A percentile compares a stretch with the other conserved stretches of the same genome.
Evolutionary conservation across 257 asterid genomes (phyloP).

Genomic region (Cruciata laevipes): DNA sequence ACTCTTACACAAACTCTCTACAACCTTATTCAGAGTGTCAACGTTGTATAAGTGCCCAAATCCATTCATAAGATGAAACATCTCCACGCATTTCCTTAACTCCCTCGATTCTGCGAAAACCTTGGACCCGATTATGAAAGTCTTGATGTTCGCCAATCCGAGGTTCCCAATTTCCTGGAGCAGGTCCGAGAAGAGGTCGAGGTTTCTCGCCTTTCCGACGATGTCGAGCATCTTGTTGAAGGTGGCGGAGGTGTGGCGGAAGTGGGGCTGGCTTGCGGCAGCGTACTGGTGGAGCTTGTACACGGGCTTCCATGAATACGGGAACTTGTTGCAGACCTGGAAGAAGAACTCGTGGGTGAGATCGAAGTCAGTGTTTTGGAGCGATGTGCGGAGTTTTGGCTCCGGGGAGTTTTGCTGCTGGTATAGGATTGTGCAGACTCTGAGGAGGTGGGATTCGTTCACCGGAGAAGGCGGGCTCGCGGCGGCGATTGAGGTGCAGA

Average conservation of each 20-base stretch:
- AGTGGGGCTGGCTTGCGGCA: conserved; percentile 38
- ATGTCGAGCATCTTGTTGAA: conserved; percentile 67
- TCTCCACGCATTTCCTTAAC: conserved; percentile 70
- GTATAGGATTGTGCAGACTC: conserved; percentile 83
- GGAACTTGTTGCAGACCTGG: conserved; percentile 80
- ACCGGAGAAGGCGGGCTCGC: conserved; percentile 19
- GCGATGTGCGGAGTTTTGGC: conserved; percentile 48
- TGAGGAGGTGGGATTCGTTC: conserved; percentile 55
- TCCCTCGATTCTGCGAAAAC: conserved; percentile 71
- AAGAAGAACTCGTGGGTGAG: conserved; percentile 82
- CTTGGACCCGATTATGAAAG: conserved; percentile 51
- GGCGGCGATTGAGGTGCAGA: conserved; percentile 8
- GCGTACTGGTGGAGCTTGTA: conserved; percentile 63
- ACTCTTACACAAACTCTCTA: conserved; percentile 48
- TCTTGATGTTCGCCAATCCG: conserved; percentile 48
- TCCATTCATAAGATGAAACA: conserved; percentile 69
- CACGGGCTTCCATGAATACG: conserved; percentile 77
- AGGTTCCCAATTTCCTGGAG: conserved; percentile 50
- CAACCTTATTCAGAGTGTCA: conserved; percentile 46
- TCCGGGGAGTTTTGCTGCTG: conserved; percentile 69
- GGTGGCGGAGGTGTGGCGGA: conserved; percentile 64
- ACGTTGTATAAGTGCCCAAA: conserved; percentile 57
- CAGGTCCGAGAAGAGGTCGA: conserved; percentile 76
- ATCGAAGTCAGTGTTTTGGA: conserved; percentile 39
- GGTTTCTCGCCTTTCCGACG: conserved; percentile 75